A percentile compares a stretch with the other conserved stretches of the same genome.
phyloP scores from a whole-genome alignment of 306 rosid species.

The Vigna radiata region DNA sequence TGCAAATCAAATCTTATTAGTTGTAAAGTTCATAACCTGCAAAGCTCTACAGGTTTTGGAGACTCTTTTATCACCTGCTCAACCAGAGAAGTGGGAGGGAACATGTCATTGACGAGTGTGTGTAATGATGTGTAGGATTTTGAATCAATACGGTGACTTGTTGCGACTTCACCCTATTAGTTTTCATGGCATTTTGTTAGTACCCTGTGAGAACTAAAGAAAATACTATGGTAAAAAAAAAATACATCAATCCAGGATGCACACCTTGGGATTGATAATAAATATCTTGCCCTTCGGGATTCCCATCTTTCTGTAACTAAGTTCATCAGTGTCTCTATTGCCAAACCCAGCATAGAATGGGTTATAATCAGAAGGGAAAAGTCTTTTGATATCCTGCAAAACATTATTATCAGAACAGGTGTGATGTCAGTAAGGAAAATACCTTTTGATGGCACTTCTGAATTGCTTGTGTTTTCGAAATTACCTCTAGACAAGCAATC shows the following conservation, averaged over 20 bases:
- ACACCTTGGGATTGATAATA: constrained; percentile 96
- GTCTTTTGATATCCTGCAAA: constrained; percentile 82
- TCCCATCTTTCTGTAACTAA: constrained; percentile 92
- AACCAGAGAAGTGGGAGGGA: constrained; percentile 85
- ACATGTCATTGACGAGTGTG: constrained; percentile 96
- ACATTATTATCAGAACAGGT: constrained; percentile 24
- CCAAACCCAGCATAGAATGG: constrained; percentile 98
- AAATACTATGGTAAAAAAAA: background rate
- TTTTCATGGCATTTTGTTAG: constrained; percentile 23
- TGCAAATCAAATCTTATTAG: constrained; percentile 15
- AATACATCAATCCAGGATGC: constrained; percentile 34
- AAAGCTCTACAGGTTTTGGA: background rate
- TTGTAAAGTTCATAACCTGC: constrained; percentile 8
- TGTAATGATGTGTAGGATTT: constrained; percentile 93
- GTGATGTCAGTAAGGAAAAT: constrained; percentile 9
- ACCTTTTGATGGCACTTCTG: constrained; percentile 22
- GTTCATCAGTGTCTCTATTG: constrained; percentile 95
- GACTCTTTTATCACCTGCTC: constrained; percentile 70
- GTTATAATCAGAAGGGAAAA: constrained; percentile 90
- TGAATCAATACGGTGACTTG: constrained; percentile 80
- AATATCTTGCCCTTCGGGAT: constrained; percentile 96
- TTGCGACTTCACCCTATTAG: constrained; percentile 94
- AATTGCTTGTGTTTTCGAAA: constrained; percentile 19
- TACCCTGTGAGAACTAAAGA: constrained; percentile 21
- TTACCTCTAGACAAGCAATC: constrained; percentile 98